Evolutionary conservation across 2,329 filamentous ascomycete species (phyloP), one percentile per base, ranked within the genome.

Genomic region (Laburnicola sp.): DNA sequence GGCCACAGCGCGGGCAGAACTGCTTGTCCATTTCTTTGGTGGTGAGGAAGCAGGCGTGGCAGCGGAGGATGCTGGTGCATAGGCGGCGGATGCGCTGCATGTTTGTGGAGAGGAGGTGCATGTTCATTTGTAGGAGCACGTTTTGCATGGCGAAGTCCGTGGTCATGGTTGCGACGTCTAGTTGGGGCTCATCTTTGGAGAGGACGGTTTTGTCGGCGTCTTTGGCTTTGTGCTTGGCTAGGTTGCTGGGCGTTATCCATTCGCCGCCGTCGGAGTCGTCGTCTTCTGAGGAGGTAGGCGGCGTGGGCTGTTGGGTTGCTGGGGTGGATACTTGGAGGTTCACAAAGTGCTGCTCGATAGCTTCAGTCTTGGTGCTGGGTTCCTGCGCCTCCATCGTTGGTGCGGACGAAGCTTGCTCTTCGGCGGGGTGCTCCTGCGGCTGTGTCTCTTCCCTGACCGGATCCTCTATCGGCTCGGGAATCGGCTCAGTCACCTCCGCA

Each of bases 81-180:
- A 97, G 82, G 53, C 88, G 85, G 32, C 86, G 87, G 69, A 99
- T 91, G 64, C 91, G 86, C 56, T 89, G 82, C 54, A 97, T 79
- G 11, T 84, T 82, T 0, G 89, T 83, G 0, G 92, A 91, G 51
- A 97, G 82, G 8, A 97, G 84, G 69, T 94, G 90, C 42, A 99
- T 83, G 76, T 97, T 96, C 79, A 97, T 95, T 62, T 95, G 90
- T 3, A 99, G 82, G 2, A 94, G 83, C 5, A 97, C 91, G 71
- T 97, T 97, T 76, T 97, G 93, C 90, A 99, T 96, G 48, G 94
- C 93, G 75, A 89, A 97, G 78, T 99, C 94, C 49, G 88, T 91
- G 1, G 94, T 97, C 68, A 97, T 87, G 38, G 93, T 86, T n/a
- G 91, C 93, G 11, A 89, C 90, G 73, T 95, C 87, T 62, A 97